Conservation (phyloP, 2,329 filamentous ascomycete genomes). For the Plenodomus biglobosus region DNA sequence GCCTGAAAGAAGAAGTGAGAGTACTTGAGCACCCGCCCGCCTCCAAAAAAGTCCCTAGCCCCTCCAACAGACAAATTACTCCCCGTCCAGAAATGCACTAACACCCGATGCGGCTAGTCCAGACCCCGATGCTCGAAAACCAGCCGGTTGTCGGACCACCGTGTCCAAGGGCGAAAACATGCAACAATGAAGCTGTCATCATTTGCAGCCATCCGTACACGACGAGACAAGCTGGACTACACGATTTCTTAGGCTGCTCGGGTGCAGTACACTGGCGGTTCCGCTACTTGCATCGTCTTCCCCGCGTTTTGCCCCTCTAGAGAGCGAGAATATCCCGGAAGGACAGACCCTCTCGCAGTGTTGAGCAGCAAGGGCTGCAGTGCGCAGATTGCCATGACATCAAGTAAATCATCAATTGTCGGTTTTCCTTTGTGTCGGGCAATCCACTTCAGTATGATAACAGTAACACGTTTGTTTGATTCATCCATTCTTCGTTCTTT, state of each 20-base stretch:
- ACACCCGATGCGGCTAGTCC: background rate
- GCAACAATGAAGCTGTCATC: too few species aligned
- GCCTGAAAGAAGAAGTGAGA: too few species aligned
- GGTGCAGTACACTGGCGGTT: conserved; percentile 1
- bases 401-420: background rate
- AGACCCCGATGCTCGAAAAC: background rate
- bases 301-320: conserved; percentile 13
- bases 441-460: background rate
- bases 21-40: conserved; percentile 6
- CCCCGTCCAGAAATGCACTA: conserved; percentile 26
- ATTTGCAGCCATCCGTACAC: too few species aligned
- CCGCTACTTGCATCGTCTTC: conserved; percentile 3
- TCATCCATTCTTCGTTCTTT: conserved; percentile 24
- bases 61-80: conserved; percentile 31
- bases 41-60: conserved; percentile 3
- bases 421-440: background rate
- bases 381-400: background rate
- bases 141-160: conserved; percentile 29
- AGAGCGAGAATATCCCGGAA: conserved; percentile 14
- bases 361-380: too few species aligned
- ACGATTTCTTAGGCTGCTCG: conserved; percentile 3
- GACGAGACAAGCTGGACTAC: background rate
- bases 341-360: background rate
- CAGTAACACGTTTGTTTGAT: conserved; percentile 4
- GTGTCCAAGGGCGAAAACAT: background rate